Evolutionary conservation across 2,329 filamentous ascomycete species (phyloP).

Genomic region (Penicillium aurantiogriseum): DNA sequence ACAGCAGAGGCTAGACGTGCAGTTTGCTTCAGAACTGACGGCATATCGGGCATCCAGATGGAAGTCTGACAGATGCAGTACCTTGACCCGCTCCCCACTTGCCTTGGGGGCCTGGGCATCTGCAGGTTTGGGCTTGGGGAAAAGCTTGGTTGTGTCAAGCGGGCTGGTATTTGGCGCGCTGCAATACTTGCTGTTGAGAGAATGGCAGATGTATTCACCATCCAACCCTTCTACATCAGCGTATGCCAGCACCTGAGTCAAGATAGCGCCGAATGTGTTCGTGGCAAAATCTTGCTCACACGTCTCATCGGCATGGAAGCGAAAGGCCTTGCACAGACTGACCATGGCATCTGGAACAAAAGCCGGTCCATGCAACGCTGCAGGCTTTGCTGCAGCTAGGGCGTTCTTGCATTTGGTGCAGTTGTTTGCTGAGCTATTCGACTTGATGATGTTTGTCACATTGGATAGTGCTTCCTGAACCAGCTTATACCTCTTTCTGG

Average conservation of each 20-base stretch:
- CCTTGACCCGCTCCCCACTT: conserved; percentile 56
- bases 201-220: conserved; percentile 58
- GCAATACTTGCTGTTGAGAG: conserved; percentile 51
- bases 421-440: conserved; percentile 38
- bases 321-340: conserved; percentile 50
- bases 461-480: conserved; percentile 42
- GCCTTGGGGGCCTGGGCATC: conserved; percentile 46
- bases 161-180: conserved; percentile 45
- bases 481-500: conserved; percentile 41
- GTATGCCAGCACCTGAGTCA: conserved; percentile 57
- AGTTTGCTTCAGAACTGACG: conserved; percentile 55
- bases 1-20: conserved; percentile 53
- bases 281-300: conserved; percentile 52
- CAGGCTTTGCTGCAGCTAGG: conserved; percentile 51
- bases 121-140: conserved; percentile 55
- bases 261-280: conserved; percentile 53
- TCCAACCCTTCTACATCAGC: conserved; percentile 56
- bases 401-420: conserved; percentile 57
- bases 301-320: conserved; percentile 47
- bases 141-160: conserved; percentile 47
- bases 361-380: conserved; percentile 51
- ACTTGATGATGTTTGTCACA: conserved; percentile 49
- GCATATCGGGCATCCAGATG: conserved; percentile 57
- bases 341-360: conserved; percentile 53
- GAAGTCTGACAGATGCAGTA: conserved; percentile 57